Conservation (phyloP, 495 filamentous ascomycete genomes). For the Neurospora sp. region DNA sequence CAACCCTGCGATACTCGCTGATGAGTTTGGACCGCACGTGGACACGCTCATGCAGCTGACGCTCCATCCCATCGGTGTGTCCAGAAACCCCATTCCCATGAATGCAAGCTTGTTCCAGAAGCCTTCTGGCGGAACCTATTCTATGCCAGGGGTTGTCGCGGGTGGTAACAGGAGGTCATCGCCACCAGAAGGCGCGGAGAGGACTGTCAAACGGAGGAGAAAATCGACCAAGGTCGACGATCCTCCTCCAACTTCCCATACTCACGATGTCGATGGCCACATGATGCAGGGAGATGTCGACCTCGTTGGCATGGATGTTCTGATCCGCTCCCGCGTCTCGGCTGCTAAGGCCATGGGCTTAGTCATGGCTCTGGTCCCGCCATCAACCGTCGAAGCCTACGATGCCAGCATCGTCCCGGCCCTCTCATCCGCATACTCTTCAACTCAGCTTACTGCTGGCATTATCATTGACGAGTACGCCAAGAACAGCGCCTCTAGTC, state of each 20-base stretch:
- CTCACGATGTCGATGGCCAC: constrained; percentile 92
- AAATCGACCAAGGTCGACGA: constrained; percentile 77
- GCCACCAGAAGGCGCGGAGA: constrained; percentile 39
- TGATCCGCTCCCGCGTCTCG: constrained; percentile 80
- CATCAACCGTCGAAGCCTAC: constrained; percentile 38
- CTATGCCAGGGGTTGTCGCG: constrained; percentile 36
- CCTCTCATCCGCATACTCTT: constrained; percentile 62
- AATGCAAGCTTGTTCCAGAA: constrained; percentile 80
- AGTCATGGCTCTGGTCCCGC: constrained; percentile 54
- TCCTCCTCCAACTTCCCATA: constrained; percentile 43
- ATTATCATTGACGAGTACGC: constrained; percentile 89
- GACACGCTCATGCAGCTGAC: constrained; percentile 69
- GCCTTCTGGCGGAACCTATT: constrained; percentile 81
- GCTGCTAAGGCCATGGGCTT: constrained; percentile 76
- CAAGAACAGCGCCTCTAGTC: constrained; percentile 36
- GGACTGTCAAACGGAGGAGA: constrained; percentile 60
- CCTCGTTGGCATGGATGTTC: constrained; percentile 75
- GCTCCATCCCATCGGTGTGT: constrained; percentile 82
- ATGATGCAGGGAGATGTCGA: constrained; percentile 98
- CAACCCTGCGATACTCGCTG: constrained; percentile 45
- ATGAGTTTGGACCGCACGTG: constrained; percentile 60
- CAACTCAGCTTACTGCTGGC: constrained; percentile 72
- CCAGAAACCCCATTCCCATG: constrained; percentile 82
- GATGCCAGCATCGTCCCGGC: constrained; percentile 48
- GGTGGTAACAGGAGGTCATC: constrained; percentile 47